Conservation (phyloP, 352 stramenopile genomes). For the Peronospora destructor region DNA sequence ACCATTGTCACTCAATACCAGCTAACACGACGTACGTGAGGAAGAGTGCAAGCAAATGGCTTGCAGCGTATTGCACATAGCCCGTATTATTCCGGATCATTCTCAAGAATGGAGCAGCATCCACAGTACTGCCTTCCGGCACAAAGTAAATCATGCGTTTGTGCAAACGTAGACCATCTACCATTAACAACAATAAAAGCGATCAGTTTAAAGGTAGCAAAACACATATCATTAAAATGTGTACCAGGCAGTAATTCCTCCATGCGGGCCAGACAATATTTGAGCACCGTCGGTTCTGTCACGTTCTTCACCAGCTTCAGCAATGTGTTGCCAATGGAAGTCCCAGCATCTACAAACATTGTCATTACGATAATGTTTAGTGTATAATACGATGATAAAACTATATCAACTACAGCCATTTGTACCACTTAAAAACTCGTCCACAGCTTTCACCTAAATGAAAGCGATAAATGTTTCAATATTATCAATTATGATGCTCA, state of each 20-base stretch:
- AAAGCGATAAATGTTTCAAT: conserved; percentile 7
- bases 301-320: conserved; percentile 86
- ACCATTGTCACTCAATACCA: not conserved
- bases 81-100: conserved; percentile 81
- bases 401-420: not conserved
- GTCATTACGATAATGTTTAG: not conserved
- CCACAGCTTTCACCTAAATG: conserved; percentile 52
- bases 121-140: conserved; percentile 59
- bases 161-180: conserved; percentile 71
- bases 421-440: conserved; percentile 59
- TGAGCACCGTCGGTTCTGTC: conserved; percentile 80
- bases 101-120: conserved; percentile 73
- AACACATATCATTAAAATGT: not conserved
- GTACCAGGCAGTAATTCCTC: conserved; percentile 76
- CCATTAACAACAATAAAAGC: not conserved
- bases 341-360: conserved; percentile 45
- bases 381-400: not conserved
- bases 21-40: conserved; percentile 44
- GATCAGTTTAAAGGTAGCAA: conserved; percentile 1
- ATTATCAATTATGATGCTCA: conserved; percentile 5
- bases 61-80: conserved; percentile 80
- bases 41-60: conserved; percentile 75
- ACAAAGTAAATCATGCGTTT: conserved; percentile 79
- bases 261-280: conserved; percentile 83
- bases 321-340: conserved; percentile 50